Evolutionary conservation across 2,329 filamentous ascomycete species (phyloP).

Genomic region (Graphilbum ipis-grandicollis): DNA sequence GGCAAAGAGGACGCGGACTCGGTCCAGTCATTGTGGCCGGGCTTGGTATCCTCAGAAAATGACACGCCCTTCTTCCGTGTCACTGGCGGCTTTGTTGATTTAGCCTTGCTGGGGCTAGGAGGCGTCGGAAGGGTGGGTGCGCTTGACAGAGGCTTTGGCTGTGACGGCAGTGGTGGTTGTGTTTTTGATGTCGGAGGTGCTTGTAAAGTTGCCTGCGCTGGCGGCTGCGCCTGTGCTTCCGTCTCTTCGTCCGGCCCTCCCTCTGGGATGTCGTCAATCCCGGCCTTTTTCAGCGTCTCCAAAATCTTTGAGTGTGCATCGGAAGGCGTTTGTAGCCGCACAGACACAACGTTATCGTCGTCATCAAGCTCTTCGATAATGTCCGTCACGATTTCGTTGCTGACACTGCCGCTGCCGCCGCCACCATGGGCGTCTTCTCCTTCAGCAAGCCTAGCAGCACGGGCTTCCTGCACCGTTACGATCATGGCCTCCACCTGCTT

Average conservation of each 20-base stretch:
- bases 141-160: too few species aligned
- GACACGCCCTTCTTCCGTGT: slow-evolving; percentile 40
- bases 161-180: not conserved
- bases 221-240: not conserved
- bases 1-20: slow-evolving; percentile 6
- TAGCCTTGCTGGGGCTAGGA: too few species aligned
- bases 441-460: slow-evolving; percentile 16
- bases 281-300: slow-evolving; percentile 62
- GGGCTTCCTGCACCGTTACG: slow-evolving; percentile 45
- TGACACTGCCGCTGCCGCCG: slow-evolving; percentile 29
- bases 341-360: slow-evolving; percentile 65
- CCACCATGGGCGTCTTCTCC: slow-evolving; percentile 42
- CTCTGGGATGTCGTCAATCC: slow-evolving; percentile 26
- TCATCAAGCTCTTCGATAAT: slow-evolving; percentile 89
- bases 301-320: slow-evolving; percentile 49
- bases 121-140: too few species aligned
- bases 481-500: slow-evolving; percentile 55
- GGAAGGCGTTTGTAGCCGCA: slow-evolving; percentile 47
- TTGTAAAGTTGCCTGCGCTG: not conserved
- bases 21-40: slow-evolving; percentile 15
- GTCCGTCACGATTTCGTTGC: slow-evolving; percentile 59
- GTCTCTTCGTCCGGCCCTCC: slow-evolving; percentile 1
- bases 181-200: not conserved
- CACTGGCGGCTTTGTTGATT: not conserved
- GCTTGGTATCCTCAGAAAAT: slow-evolving; percentile 44